These are phyloP conservation scores for Fusarium mundagurra DNA, from an alignment of 2,329 filamentous ascomycete genomes.

Conservation along the genomic window DNA sequence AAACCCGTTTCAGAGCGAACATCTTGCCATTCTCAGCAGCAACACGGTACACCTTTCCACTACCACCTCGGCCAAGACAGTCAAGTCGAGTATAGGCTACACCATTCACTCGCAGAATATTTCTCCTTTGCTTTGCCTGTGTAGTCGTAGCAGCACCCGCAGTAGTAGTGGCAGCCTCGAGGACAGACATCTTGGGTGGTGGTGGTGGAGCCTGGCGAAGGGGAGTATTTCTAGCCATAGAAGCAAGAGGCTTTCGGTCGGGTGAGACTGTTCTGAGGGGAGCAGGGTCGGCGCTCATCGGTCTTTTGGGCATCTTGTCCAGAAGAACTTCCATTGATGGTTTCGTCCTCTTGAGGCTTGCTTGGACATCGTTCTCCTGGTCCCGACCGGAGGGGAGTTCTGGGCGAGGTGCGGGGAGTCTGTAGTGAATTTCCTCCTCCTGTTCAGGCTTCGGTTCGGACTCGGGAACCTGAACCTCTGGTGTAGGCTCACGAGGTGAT, in stretches of 20 bases:
- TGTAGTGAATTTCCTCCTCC: constrained; percentile 60
- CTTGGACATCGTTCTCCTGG: constrained; percentile 85
- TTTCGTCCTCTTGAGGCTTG: constrained; percentile 73
- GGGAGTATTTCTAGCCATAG: constrained; percentile 74
- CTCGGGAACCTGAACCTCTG: constrained; percentile 19
- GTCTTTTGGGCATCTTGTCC: constrained; percentile 65
- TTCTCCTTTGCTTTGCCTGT: constrained; percentile 78
- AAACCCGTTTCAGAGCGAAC: constrained; percentile 92
- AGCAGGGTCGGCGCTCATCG: constrained; percentile 57
- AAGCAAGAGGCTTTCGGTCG: constrained; percentile 64
- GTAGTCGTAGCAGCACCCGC: constrained; percentile 82
- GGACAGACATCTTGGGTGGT: constrained; percentile 94
- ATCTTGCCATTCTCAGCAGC: constrained; percentile 97
- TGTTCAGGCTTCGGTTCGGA: constrained; percentile 30
- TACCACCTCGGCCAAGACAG: constrained; percentile 90
- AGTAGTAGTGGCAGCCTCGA: constrained; percentile 88
- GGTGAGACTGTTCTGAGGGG: constrained; percentile 56
- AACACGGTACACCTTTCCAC: constrained; percentile 93
- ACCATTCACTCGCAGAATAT: constrained; percentile 88
- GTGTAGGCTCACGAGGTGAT: constrained; percentile 28
- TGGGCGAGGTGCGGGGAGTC: constrained; percentile 52
- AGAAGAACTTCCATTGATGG: constrained; percentile 62
- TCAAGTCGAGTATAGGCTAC: constrained; percentile 91
- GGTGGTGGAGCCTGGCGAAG: constrained; percentile 81
- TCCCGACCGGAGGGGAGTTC: constrained; percentile 73